Percentiles rank a stretch among this genome's conserved stretches.
Evolutionary conservation across 768 basidiomycete genomes (phyloP).

Genomic region (Boletus insuetus): DNA sequence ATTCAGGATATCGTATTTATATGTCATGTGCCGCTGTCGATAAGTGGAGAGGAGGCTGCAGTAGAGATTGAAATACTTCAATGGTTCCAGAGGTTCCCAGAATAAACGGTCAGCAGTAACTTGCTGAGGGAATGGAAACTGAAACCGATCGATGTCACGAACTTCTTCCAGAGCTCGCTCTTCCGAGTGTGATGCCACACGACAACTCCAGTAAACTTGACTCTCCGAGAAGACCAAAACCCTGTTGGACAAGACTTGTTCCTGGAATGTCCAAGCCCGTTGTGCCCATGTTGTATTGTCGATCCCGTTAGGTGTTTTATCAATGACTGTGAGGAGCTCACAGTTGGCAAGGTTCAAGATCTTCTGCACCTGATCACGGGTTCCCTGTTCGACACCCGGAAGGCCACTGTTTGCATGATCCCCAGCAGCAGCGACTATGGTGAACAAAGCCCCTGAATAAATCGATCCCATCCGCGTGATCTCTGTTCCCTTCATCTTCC

Average conservation of each 20-base stretch:
- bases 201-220: conserved; percentile 20
- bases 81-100: not conserved
- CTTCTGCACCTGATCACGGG: conserved; percentile 1
- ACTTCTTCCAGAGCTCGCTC: conserved; percentile 3
- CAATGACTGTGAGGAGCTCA: conserved; percentile 9
- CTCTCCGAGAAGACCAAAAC: conserved; percentile 16
- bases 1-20: no score
- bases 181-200: not conserved
- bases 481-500: no score
- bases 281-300: conserved; percentile 6
- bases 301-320: not conserved
- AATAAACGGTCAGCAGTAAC: not conserved
- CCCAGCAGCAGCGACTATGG: no score
- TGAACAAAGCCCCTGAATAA: no score
- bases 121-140: not conserved
- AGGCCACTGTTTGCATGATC: conserved; percentile 7
- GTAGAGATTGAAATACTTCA: no score
- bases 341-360: conserved; percentile 2
- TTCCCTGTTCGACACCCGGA: conserved; percentile 2
- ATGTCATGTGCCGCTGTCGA: no score
- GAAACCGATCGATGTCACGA: not conserved
- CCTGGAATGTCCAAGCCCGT: conserved; percentile 22
- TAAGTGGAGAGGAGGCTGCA: no score
- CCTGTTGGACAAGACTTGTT: conserved; percentile 14
- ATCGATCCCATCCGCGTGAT: no score